phyloP scores from a whole-genome alignment of 1,284 basidiomycete genomes.

The Ustilago sp. region DNA sequence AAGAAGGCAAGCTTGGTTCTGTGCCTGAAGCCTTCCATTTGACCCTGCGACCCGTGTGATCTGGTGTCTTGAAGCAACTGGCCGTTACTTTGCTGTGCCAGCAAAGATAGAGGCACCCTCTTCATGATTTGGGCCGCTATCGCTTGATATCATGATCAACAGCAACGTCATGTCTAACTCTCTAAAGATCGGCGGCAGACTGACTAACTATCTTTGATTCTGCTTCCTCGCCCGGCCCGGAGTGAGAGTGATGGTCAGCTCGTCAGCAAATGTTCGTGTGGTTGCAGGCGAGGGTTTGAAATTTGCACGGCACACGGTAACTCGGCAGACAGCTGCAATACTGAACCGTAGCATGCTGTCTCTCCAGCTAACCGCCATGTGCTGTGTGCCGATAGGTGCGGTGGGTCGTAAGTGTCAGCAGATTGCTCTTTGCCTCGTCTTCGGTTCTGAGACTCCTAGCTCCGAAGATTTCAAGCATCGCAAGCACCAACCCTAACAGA shows the following conservation, averaged over 20 bases:
- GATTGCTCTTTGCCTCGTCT: neutral
- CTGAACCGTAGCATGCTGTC: neutral
- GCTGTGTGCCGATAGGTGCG: neutral
- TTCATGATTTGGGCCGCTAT: too few species aligned
- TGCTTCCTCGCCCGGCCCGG: too few species aligned
- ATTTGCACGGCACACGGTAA: neutral
- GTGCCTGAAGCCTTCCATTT: neutral
- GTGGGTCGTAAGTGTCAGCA: neutral
- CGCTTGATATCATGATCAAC: too few species aligned
- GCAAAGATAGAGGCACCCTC: too few species aligned
- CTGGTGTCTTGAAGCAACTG: neutral
- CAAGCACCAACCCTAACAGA: too few species aligned
- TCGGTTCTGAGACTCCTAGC: neutral
- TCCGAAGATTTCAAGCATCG: neutral
- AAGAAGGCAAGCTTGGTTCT: neutral
- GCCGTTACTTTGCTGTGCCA: too few species aligned
- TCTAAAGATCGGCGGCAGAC: too few species aligned
- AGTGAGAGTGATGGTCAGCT: constrained; percentile 4
- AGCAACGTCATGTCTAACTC: too few species aligned
- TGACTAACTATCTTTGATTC: too few species aligned
- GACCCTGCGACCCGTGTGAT: too few species aligned
- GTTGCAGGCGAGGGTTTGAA: neutral
- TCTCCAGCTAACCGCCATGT: neutral
- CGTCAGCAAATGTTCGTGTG: constrained; percentile 10
- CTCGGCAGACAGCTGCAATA: constrained; percentile 7